Conservation (phyloP, 495 filamentous ascomycete species). For the Podospora conica region DNA sequence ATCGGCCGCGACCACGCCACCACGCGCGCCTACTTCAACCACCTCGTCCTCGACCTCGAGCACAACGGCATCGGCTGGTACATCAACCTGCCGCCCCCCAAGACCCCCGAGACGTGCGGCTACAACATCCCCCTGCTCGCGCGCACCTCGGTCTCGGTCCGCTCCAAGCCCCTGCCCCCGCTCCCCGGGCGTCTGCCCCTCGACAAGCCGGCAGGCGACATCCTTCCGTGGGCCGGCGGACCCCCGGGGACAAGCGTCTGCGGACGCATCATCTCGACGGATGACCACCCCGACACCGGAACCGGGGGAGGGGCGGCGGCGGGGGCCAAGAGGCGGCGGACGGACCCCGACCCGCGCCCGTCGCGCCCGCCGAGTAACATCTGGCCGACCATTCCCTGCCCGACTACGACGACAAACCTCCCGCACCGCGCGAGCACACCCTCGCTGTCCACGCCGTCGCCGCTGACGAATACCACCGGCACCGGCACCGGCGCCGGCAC, state of each 20-base stretch:
- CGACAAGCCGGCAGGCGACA: conserved; percentile 20
- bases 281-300: too few relatives aligned
- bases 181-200: conserved; percentile 34
- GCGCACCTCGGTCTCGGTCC: conserved; percentile 24
- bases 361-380: background rate
- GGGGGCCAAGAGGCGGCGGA: background rate
- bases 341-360: background rate
- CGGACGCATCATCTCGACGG: background rate
- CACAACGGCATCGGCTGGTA: conserved; percentile 25
- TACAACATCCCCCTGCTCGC: conserved; percentile 39
- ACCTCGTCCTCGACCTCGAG: conserved; percentile 36
- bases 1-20: conserved; percentile 33
- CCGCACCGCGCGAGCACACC: background rate
- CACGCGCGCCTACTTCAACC: conserved; percentile 35
- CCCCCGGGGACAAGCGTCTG: background rate
- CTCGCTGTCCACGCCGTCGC: background rate
- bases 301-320: too few relatives aligned
- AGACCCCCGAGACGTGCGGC: background rate
- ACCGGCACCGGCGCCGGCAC: too few relatives aligned
- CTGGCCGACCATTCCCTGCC: background rate
- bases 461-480: background rate
- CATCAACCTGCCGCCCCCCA: background rate
- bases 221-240: background rate
- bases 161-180: conserved; percentile 27
- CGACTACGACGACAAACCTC: background rate